Percentiles rank a stretch among this genome's conserved stretches.
phyloP scores from a whole-genome alignment of 805 yeast species.

The Starmerella powellii region DNA sequence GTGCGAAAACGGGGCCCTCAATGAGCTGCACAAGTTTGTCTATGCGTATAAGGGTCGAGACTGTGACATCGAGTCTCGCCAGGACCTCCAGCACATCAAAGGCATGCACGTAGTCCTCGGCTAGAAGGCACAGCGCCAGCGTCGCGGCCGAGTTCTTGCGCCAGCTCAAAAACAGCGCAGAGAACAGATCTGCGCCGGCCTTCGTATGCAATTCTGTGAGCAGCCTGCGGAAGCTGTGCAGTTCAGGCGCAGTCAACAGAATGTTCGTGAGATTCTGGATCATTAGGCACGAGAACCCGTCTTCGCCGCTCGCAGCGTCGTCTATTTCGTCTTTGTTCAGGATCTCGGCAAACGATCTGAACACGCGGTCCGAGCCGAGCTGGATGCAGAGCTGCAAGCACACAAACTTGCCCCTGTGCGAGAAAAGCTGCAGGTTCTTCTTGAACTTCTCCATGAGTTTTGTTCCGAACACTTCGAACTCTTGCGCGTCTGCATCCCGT shows the following conservation, averaged over 20 bases:
- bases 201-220: constrained; percentile 46
- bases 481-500: constrained; percentile 56
- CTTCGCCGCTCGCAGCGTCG: constrained; percentile 28
- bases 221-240: constrained; percentile 54
- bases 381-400: constrained; percentile 72
- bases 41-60: constrained; percentile 68
- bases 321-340: constrained; percentile 27
- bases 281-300: constrained; percentile 64
- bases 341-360: constrained; percentile 65
- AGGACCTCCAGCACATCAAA: constrained; percentile 69
- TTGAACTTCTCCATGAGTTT: constrained; percentile 60
- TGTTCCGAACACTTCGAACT: constrained; percentile 62
- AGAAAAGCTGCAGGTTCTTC: constrained; percentile 52
- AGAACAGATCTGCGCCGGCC: constrained; percentile 59
- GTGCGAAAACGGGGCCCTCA: constrained; percentile 86
- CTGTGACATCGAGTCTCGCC: constrained; percentile 69
- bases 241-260: constrained; percentile 73
- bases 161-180: constrained; percentile 78
- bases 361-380: constrained; percentile 70
- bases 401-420: constrained; percentile 68
- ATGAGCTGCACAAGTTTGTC: constrained; percentile 81
- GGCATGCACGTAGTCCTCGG: constrained; percentile 81
- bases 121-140: constrained; percentile 67
- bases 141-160: constrained; percentile 83
- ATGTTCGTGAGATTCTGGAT: constrained; percentile 81